Evolutionary conservation across 805 yeast genomes (phyloP).

Genomic region (Barnettozyma populi): DNA sequence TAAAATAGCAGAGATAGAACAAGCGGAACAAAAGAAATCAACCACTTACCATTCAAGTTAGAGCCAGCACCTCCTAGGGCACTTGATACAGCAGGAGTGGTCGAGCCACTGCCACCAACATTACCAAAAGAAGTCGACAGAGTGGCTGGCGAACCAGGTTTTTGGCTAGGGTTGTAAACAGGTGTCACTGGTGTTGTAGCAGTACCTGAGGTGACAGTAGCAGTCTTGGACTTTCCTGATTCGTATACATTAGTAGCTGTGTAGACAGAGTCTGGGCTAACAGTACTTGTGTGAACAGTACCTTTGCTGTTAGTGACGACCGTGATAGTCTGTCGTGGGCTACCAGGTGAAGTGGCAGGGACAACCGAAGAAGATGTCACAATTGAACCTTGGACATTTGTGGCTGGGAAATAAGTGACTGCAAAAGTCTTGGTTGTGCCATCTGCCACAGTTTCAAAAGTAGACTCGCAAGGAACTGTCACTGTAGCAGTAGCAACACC

Average conservation of each 20-base stretch:
- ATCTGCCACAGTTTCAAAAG: not conserved
- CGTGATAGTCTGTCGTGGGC: not conserved
- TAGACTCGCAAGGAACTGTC: constrained; percentile 5
- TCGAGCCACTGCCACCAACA: not conserved
- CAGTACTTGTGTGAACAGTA: not conserved
- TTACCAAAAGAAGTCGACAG: not conserved
- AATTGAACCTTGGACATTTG: not conserved
- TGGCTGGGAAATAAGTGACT: constrained; percentile 1
- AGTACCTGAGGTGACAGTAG: not conserved
- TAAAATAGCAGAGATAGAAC: not conserved
- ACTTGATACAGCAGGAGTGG: not conserved
- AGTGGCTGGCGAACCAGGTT: not conserved
- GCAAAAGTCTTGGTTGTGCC: not conserved
- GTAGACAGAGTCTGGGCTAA: not conserved
- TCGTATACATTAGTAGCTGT: not conserved
- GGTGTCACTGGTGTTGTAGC: no score
- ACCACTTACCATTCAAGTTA: not conserved
- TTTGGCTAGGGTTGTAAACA: not conserved
- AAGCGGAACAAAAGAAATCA: not conserved
- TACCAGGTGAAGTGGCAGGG: not conserved
- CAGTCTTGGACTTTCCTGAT: not conserved
- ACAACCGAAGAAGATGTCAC: not conserved
- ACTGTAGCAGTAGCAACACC: not conserved
- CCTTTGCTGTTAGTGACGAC: not conserved
- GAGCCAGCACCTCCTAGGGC: not conserved